Conservation (phyloP, 2,329 filamentous ascomycete species). For the Annulohypoxylon truncatum region DNA sequence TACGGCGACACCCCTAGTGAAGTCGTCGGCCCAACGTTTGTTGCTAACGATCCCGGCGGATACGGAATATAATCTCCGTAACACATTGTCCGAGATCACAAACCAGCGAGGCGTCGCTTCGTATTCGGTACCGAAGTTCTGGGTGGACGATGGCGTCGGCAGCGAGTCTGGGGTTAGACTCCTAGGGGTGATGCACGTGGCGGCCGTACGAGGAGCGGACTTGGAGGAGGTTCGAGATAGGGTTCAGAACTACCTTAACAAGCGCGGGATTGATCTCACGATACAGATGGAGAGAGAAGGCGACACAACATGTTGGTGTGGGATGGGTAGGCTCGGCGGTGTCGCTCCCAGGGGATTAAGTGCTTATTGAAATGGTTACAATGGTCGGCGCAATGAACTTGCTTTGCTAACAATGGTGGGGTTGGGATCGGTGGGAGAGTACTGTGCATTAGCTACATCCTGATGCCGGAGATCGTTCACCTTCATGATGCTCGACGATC, state of each 20-base stretch:
- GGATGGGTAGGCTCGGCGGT: constrained; percentile 53
- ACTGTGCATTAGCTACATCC: background rate
- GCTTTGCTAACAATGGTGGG: background rate
- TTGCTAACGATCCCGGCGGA: constrained; percentile 87
- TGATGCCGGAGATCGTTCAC: background rate
- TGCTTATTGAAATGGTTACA: constrained; percentile 39
- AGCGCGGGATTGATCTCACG: constrained; percentile 81
- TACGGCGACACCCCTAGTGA: constrained; percentile 90
- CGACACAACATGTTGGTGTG: constrained; percentile 73
- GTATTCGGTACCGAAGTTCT: constrained; percentile 90
- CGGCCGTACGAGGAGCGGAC: constrained; percentile 77
- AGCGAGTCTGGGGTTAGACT: constrained; percentile 64
- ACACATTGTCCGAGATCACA: constrained; percentile 84
- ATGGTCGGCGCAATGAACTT: constrained; percentile 6
- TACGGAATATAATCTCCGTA: constrained; percentile 87
- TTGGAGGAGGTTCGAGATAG: constrained; percentile 85
- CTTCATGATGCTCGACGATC: background rate
- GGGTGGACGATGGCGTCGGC: constrained; percentile 78
- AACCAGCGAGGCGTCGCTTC: constrained; percentile 85
- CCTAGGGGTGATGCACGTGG: constrained; percentile 86
- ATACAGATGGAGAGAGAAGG: constrained; percentile 90
- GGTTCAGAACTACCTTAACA: constrained; percentile 76
- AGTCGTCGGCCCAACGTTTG: constrained; percentile 83
- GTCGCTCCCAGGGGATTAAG: constrained; percentile 47
- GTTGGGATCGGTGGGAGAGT: background rate